A percentile compares a stretch with the other conserved stretches of the same genome.
These are phyloP conservation scores for Anthracocystis walkeri DNA, from an alignment of 1,284 basidiomycete species.

Conservation along the genomic window DNA sequence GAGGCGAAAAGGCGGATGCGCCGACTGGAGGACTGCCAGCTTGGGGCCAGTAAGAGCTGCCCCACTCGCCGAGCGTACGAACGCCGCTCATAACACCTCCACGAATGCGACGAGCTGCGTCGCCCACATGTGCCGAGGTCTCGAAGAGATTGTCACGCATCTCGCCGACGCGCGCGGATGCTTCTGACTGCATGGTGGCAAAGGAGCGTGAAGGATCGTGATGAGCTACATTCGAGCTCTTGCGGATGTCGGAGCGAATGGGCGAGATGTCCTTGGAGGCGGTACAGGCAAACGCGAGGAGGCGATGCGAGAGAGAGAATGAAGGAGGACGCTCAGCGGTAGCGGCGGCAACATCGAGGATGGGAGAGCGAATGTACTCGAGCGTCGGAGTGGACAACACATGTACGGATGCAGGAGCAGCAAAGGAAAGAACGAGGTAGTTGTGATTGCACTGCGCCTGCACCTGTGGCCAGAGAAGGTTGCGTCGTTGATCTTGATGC, in stretches of 20 bases:
- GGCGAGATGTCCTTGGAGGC: conserved; percentile 8
- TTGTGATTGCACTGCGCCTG: conserved; percentile 32
- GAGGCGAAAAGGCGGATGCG: conserved; percentile 12
- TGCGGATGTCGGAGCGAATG: conserved; percentile 27
- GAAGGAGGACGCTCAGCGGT: conserved; percentile 14
- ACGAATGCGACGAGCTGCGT: conserved; percentile 47
- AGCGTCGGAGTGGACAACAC: conserved; percentile 30
- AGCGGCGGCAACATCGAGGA: conserved; percentile 20
- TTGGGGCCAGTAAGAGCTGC: conserved; percentile 43
- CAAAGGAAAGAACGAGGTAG: conserved; percentile 41
- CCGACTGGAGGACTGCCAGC: conserved; percentile 24
- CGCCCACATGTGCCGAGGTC: conserved; percentile 44
- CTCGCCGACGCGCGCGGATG: conserved; percentile 31
- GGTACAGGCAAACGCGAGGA: conserved; percentile 36
- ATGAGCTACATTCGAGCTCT: conserved; percentile 10
- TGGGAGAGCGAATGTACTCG: conserved; percentile 23
- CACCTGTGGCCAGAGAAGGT: conserved; percentile 19
- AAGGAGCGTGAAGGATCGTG: conserved; percentile 18
- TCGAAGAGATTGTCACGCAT: conserved; percentile 51
- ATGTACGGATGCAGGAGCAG: conserved; percentile 36
- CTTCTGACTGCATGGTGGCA: conserved; percentile 5
- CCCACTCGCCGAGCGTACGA: conserved; percentile 48
- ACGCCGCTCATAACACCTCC: conserved; percentile 50
- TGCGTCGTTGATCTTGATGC: not conserved
- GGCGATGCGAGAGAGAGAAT: conserved; percentile 37